These are phyloP conservation scores for Phytophthora chlamydospora DNA, from an alignment of 352 stramenopile species.

Conservation along the genomic window DNA sequence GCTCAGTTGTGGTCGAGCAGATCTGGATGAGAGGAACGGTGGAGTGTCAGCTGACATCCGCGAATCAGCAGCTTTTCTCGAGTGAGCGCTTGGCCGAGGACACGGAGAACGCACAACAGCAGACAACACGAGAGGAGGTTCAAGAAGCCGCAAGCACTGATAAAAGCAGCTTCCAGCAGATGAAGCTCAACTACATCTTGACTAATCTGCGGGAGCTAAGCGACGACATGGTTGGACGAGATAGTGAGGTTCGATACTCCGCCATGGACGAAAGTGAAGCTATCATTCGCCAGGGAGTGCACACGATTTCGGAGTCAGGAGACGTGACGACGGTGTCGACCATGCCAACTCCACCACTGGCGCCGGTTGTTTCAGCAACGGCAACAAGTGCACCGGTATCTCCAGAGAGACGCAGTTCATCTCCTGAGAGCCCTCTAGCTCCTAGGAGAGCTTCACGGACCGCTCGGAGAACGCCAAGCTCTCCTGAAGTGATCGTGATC, in stretches of 20 bases:
- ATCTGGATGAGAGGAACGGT: conserved; percentile 83
- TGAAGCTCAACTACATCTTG: conserved; percentile 44
- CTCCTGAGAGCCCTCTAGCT: not conserved
- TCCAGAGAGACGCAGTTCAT: not conserved
- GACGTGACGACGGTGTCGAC: conserved; percentile 25
- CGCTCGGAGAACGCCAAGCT: not conserved
- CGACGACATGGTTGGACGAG: conserved; percentile 32
- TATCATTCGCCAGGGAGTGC: conserved; percentile 39
- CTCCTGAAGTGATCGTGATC: conserved; percentile 34
- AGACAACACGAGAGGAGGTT: conserved; percentile 26
- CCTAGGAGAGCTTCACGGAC: not conserved
- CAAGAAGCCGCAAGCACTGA: conserved; percentile 26
- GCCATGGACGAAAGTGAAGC: conserved; percentile 33
- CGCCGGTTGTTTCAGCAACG: not conserved
- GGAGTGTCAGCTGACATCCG: conserved; percentile 58
- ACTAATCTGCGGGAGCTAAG: conserved; percentile 44
- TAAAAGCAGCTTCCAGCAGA: conserved; percentile 40
- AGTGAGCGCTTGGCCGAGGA: not conserved
- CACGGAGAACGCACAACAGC: conserved; percentile 10
- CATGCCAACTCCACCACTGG: conserved; percentile 1
- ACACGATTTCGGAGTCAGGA: conserved; percentile 26
- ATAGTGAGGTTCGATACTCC: conserved; percentile 41
- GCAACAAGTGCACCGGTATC: not conserved
- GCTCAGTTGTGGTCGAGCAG: conserved; percentile 92
- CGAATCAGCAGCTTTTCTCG: conserved; percentile 22